These are phyloP conservation scores for Rhododendron simsii DNA, from an alignment of 148 eudicot genomes.

Conservation along the genomic window DNA sequence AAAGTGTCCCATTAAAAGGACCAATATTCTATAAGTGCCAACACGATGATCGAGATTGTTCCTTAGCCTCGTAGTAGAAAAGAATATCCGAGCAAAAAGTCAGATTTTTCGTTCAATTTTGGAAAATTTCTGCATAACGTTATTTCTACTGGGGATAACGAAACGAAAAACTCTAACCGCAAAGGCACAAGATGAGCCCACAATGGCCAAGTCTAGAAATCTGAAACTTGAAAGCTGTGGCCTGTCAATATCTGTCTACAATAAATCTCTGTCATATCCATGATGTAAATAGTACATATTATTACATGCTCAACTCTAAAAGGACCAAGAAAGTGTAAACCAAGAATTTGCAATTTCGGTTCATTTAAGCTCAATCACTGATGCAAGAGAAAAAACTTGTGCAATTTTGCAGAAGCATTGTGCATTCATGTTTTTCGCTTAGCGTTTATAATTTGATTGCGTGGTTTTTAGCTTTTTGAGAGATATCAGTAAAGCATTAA, in stretches of 20 bases:
- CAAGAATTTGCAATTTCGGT: not conserved
- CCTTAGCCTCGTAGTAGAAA: not conserved
- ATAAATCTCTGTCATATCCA: no score
- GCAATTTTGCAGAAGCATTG: not conserved
- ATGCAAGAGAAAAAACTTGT: not conserved
- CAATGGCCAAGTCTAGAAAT: no score
- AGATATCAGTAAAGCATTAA: not conserved
- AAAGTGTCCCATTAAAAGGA: not conserved
- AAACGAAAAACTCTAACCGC: no score
- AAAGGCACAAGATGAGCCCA: no score
- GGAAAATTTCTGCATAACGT: no score
- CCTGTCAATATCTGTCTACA: no score
- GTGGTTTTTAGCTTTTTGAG: no score
- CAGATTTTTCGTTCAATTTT: no score
- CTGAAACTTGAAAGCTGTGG: no score
- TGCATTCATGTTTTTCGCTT: not conserved
- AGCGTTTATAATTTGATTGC: no score
- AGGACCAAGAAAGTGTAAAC: not conserved
- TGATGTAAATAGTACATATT: not conserved
- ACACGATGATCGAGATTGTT: not conserved
- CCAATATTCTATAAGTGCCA: not conserved
- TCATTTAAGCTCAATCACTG: not conserved
- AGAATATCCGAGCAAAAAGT: not conserved
- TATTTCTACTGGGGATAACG: no score
- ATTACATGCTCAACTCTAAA: not conserved